phyloP scores from a whole-genome alignment of 805 yeast genomes.

The Metschnikowia lochheadii region DNA sequence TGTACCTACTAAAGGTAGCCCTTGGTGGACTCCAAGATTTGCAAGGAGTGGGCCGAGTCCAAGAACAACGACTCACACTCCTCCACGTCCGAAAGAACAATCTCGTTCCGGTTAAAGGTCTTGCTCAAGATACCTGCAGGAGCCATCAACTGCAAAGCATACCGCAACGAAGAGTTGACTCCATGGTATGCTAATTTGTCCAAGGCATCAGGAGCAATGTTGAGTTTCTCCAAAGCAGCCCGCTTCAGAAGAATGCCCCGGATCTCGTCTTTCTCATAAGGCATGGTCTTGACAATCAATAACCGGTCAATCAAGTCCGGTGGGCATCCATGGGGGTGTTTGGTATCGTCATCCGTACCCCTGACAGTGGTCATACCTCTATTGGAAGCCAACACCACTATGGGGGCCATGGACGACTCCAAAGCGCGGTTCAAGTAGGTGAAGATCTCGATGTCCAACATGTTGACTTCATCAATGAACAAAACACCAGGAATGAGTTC shows the following conservation, averaged over 20 bases:
- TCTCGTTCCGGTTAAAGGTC: conserved; percentile 66
- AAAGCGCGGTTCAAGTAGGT: conserved; percentile 91
- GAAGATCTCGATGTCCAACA: conserved; percentile 96
- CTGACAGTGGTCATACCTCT: conserved; percentile 89
- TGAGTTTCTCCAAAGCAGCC: conserved; percentile 70
- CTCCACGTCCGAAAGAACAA: conserved; percentile 67
- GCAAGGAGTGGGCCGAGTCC: conserved; percentile 79
- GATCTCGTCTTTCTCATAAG: conserved; percentile 83
- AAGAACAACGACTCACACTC: conserved; percentile 80
- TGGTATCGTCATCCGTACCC: conserved; percentile 78
- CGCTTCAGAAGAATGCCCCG: conserved; percentile 78
- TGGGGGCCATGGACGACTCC: conserved; percentile 88
- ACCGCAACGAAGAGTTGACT: conserved; percentile 74
- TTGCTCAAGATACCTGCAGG: conserved; percentile 85
- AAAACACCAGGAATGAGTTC: conserved; percentile 96
- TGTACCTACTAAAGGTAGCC: conserved; percentile 26
- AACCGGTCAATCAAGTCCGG: conserved; percentile 90
- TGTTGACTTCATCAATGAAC: conserved; percentile 96
- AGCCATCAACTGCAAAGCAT: conserved; percentile 84
- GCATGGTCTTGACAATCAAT: conserved; percentile 85
- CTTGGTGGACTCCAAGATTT: conserved; percentile 51
- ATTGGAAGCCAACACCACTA: conserved; percentile 93
- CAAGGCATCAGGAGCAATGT: conserved; percentile 64
- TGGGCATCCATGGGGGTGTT: conserved; percentile 95
- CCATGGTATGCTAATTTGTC: conserved; percentile 73